Percentiles rank a stretch among this genome's conserved stretches.
phyloP scores from a whole-genome alignment of 2,329 filamentous ascomycete species.

The Paraconiothyrium sp. region DNA sequence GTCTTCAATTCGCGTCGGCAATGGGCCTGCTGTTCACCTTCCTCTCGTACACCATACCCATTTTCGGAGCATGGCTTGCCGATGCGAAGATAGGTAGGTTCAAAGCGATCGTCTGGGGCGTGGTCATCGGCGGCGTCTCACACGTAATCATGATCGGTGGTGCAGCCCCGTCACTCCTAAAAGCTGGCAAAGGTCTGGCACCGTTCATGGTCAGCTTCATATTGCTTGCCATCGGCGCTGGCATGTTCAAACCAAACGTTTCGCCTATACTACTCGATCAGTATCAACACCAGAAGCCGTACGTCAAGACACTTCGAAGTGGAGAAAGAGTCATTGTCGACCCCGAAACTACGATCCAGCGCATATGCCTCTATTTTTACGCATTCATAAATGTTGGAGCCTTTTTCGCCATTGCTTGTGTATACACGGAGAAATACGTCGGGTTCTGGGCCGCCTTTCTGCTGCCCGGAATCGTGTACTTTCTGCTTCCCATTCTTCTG shows the following conservation, averaged over 20 bases:
- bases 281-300: conserved; percentile 53
- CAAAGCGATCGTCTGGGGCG: conserved; percentile 50
- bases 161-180: conserved; percentile 54
- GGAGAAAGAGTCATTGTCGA: conserved; percentile 77
- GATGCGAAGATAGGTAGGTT: conserved; percentile 55
- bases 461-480: conserved; percentile 44
- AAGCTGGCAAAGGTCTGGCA: conserved; percentile 45
- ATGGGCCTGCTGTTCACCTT: conserved; percentile 66
- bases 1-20: conserved; percentile 63
- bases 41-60: conserved; percentile 66
- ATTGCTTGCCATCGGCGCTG: conserved; percentile 37
- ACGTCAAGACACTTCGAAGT: conserved; percentile 53
- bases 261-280: conserved; percentile 58
- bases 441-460: conserved; percentile 54
- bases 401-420: conserved; percentile 48
- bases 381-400: conserved; percentile 61
- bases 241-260: conserved; percentile 54
- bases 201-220: conserved; percentile 54
- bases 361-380: conserved; percentile 62
- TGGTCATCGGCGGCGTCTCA: conserved; percentile 52
- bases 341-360: conserved; percentile 71
- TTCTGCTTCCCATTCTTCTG: conserved; percentile 38
- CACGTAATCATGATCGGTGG: conserved; percentile 47
- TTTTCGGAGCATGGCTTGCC: conserved; percentile 56
- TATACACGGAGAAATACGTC: conserved; percentile 55